Evolutionary conservation across 208 protist genomes (phyloP).

Genomic region (Vickermania spadyakhi): DNA sequence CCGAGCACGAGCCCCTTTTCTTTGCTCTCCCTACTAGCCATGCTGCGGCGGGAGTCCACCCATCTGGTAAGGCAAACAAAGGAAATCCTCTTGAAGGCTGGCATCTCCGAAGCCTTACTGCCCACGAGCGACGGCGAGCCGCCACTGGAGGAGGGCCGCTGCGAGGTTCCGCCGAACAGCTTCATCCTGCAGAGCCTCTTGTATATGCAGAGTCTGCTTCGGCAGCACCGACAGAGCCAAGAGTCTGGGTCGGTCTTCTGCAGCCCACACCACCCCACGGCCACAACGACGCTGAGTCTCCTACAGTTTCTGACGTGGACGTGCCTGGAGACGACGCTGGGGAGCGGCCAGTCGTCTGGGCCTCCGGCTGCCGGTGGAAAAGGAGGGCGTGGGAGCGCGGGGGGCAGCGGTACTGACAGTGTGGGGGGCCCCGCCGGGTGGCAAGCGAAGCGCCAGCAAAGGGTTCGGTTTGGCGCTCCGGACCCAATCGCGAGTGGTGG

Average conservation of each 20-base stretch:
- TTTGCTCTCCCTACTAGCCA: background rate
- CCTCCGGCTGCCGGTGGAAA: no score
- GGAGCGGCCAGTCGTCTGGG: no score
- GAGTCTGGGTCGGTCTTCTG: no score
- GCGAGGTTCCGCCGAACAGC: background rate
- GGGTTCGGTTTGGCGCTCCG: no score
- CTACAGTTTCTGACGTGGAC: background rate
- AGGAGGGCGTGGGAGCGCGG: no score
- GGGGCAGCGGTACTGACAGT: background rate
- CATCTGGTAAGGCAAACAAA: background rate
- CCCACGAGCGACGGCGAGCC: no score
- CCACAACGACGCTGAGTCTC: background rate
- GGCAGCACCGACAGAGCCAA: background rate
- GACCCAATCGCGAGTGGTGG: no score
- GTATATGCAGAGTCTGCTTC: background rate
- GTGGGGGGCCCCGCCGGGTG: background rate
- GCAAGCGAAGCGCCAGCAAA: no score
- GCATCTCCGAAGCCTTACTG: background rate
- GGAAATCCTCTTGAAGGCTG: background rate
- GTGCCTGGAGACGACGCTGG: background rate
- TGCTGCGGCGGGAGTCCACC: background rate
- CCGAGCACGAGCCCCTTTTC: background rate
- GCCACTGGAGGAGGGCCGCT: background rate
- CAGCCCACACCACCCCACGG: background rate
- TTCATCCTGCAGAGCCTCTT: background rate